These are phyloP conservation scores for Cyberlindnera meyerae DNA, from an alignment of 805 yeast species.

Conservation along the genomic window DNA sequence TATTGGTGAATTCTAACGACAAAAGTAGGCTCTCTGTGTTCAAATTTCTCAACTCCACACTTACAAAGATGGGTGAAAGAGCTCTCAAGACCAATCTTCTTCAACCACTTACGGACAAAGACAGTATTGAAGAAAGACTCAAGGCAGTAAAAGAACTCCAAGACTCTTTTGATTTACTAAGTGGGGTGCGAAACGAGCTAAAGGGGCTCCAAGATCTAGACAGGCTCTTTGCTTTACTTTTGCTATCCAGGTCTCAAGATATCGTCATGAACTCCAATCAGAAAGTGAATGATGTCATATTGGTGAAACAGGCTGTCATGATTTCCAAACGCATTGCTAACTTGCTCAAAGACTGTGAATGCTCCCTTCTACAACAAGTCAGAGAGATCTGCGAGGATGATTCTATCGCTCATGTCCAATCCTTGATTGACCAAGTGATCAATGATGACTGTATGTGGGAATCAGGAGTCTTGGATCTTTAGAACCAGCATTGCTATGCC, in stretches of 20 bases:
- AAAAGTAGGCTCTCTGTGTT: constrained; percentile 30
- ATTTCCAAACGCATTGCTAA: constrained; percentile 17
- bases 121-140: constrained; percentile 32
- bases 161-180: constrained; percentile 13
- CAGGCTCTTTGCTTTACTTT: constrained; percentile 32
- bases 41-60: constrained; percentile 34
- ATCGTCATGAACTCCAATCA: constrained; percentile 30
- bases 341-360: constrained; percentile 11
- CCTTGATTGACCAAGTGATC: constrained; percentile 28
- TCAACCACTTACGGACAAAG: constrained; percentile 42
- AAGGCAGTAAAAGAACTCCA: constrained; percentile 35
- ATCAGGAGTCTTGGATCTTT: constrained; percentile 32
- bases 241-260: constrained; percentile 25
- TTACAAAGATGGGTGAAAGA: constrained; percentile 44
- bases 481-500: constrained; percentile 41
- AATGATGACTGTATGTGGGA: constrained; percentile 44
- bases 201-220: constrained; percentile 36
- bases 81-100: constrained; percentile 36
- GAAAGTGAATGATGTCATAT: constrained; percentile 36
- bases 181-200: constrained; percentile 21
- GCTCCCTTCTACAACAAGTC: constrained; percentile 28
- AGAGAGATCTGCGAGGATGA: constrained; percentile 26
- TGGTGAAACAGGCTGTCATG: constrained; percentile 33
- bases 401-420: constrained; percentile 21
- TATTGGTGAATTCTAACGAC: constrained; percentile 31